These are phyloP conservation scores for Williopsis jadinii DNA, from an alignment of 1,139 yeast species.

Conservation along the genomic window DNA sequence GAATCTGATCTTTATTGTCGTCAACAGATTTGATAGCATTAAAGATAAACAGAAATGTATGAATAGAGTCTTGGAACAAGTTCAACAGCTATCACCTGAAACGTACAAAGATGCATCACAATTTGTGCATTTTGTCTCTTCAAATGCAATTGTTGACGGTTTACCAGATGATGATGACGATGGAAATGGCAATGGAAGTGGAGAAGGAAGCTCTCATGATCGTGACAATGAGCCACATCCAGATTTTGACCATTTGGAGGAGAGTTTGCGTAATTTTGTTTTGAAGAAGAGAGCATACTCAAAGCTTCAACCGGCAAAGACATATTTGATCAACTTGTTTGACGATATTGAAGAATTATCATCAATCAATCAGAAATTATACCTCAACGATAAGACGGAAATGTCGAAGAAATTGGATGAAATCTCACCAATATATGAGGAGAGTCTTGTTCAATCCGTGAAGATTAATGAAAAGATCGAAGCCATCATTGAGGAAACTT, in stretches of 20 bases:
- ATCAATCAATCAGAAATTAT: constrained; percentile 50
- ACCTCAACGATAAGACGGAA: constrained; percentile 38
- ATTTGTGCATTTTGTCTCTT: constrained; percentile 91
- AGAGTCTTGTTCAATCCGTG: constrained; percentile 43
- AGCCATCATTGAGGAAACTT: constrained; percentile 52
- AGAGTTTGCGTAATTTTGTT: constrained; percentile 77
- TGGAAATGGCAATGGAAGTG: constrained; percentile 22
- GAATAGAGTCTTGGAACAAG: constrained; percentile 73
- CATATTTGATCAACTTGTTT: constrained; percentile 63
- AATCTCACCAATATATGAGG: constrained; percentile 60
- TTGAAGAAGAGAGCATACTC: constrained; percentile 85
- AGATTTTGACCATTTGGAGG: constrained; percentile 79
- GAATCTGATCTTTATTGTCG: constrained; percentile 87
- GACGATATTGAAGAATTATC: constrained; percentile 60
- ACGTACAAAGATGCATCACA: constrained; percentile 81
- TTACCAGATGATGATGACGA: constrained; percentile 34
- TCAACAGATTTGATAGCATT: constrained; percentile 84
- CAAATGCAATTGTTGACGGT: constrained; percentile 35
- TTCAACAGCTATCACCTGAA: constrained; percentile 83
- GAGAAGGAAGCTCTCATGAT: constrained; percentile 22
- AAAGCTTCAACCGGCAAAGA: constrained; percentile 88
- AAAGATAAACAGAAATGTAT: constrained; percentile 74
- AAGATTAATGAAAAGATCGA: constrained; percentile 56
- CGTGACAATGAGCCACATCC: constrained; percentile 31
- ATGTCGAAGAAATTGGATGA: constrained; percentile 43